These are phyloP conservation scores for Didymella arachidicola DNA, from an alignment of 2,329 filamentous ascomycete species.

Conservation along the genomic window DNA sequence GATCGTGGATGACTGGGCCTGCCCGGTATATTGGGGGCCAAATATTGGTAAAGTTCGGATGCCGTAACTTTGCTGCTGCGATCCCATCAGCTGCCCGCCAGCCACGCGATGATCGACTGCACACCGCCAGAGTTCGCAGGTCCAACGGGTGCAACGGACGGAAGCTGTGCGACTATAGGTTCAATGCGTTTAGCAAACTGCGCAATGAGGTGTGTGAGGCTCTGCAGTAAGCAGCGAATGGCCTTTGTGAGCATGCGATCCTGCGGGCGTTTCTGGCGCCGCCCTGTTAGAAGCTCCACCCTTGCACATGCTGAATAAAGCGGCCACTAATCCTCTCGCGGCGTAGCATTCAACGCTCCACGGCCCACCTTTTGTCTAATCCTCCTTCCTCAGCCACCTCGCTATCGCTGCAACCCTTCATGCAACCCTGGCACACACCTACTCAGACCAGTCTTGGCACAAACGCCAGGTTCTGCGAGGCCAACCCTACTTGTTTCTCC, in stretches of 20 bases:
- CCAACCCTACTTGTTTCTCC: constrained; percentile 24
- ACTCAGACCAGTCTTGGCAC: constrained; percentile 15
- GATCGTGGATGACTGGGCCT: constrained; percentile 26
- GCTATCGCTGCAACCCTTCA: constrained; percentile 18
- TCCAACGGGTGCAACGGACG: not conserved
- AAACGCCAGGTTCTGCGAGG: constrained; percentile 15
- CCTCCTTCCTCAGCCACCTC: constrained; percentile 21
- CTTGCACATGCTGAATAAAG: constrained; percentile 12
- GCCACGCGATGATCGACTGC: constrained; percentile 1
- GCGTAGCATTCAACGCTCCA: constrained; percentile 6
- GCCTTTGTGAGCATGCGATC: constrained; percentile 7
- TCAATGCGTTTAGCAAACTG: not conserved
- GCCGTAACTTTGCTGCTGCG: constrained; percentile 1
- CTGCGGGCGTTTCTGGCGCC: constrained; percentile 4
- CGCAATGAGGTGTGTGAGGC: constrained; percentile 1
- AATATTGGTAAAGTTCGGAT: constrained; percentile 8
- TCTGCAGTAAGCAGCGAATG: constrained; percentile 4
- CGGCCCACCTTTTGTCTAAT: constrained; percentile 19
- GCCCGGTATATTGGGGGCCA: constrained; percentile 30
- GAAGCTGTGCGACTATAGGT: constrained; percentile 3
- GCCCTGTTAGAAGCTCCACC: not conserved
- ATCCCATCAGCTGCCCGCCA: constrained; percentile 5
- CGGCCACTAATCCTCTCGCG: not conserved
- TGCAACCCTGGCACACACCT: constrained; percentile 18
- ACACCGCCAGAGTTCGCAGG: constrained; percentile 2